A percentile compares a stretch with the other conserved stretches of the same genome.
Evolutionary conservation across 305 asterid species (phyloP).

Genomic region (Fraxinus paxiana): DNA sequence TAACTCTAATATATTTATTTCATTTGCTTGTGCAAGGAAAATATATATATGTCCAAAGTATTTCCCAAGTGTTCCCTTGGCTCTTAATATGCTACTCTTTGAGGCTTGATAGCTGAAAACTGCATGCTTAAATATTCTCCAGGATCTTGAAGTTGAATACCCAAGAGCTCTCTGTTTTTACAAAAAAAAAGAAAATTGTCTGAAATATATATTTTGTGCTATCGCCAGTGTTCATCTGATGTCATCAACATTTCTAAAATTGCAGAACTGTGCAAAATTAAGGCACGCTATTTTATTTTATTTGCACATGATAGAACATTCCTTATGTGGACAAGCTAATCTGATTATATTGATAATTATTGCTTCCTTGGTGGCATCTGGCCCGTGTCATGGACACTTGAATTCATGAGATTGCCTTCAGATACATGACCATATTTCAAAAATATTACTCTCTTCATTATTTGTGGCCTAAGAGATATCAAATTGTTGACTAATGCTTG

Average conservation of each 20-base stretch:
- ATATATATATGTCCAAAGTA: not conserved
- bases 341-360: not conserved
- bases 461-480: not conserved
- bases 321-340: not conserved
- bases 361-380: not conserved
- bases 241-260: not conserved
- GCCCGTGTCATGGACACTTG: not conserved
- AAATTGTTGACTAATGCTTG: not conserved
- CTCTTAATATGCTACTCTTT: not conserved
- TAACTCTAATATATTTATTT: not conserved
- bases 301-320: not conserved
- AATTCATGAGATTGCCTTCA: not conserved
- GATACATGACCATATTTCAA: not conserved
- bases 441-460: not conserved
- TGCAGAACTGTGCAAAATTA: not conserved
- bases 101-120: not conserved
- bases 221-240: not conserved
- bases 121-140: not conserved
- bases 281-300: not conserved
- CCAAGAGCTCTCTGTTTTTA: not conserved
- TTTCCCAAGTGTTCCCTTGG: not conserved
- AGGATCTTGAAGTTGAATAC: not conserved
- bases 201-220: not conserved
- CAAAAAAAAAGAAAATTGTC: not conserved
- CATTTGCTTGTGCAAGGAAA: constrained; percentile 9